Evolutionary conservation across 2,329 filamentous ascomycete genomes (phyloP).

Genomic region (Trichoderma semiorbis): DNA sequence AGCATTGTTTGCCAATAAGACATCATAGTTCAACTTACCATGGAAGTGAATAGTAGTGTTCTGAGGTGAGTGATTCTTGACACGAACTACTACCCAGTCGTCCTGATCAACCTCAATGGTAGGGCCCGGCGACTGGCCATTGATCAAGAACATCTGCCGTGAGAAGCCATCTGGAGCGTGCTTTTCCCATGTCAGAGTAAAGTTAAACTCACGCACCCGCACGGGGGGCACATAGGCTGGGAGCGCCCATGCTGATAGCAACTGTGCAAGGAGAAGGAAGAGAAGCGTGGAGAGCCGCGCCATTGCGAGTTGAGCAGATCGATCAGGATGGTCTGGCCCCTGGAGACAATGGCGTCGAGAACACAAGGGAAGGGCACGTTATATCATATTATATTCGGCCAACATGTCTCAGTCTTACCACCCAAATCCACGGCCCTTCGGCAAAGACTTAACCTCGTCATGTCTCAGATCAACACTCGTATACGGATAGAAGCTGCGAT

Average conservation of each 20-base stretch:
- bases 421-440: background rate
- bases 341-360: background rate
- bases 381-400: background rate
- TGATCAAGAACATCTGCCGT: constrained; percentile 49
- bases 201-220: constrained; percentile 23
- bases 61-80: constrained; percentile 45
- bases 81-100: constrained; percentile 43
- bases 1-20: background rate
- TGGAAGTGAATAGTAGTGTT: constrained; percentile 51
- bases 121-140: constrained; percentile 61
- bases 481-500: background rate
- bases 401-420: background rate
- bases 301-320: background rate
- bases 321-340: background rate
- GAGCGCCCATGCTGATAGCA: background rate
- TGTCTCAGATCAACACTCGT: background rate
- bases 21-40: constrained; percentile 30
- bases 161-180: constrained; percentile 43
- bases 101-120: constrained; percentile 51
- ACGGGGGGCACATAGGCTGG: background rate
- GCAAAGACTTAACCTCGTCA: background rate
- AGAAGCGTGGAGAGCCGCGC: background rate
- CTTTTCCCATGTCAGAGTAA: constrained; percentile 36
- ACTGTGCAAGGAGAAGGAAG: background rate
- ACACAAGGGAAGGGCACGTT: background rate